Percentiles rank a stretch among this genome's conserved stretches.
Evolutionary conservation across 208 protist species (phyloP).

Genomic region (Leishmania turanica): DNA sequence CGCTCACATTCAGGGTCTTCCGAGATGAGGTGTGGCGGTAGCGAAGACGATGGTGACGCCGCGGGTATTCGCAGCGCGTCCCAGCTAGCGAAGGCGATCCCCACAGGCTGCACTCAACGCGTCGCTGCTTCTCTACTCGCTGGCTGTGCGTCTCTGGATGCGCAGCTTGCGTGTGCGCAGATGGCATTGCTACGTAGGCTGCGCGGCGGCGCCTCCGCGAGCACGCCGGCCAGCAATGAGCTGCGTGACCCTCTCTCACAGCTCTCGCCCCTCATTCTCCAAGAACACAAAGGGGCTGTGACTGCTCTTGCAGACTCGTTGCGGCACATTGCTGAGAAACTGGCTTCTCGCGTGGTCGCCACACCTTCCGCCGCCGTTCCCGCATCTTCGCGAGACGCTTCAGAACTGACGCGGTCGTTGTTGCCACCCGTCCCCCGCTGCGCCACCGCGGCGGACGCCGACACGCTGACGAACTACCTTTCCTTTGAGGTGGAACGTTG

Average conservation of each 20-base stretch:
- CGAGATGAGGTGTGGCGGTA: not conserved
- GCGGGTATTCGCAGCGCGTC: not conserved
- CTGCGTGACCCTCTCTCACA: conserved; percentile 16
- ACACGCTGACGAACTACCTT: conserved; percentile 44
- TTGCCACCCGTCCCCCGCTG: conserved; percentile 30
- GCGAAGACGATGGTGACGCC: not conserved
- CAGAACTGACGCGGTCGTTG: not conserved
- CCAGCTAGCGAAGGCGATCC: not conserved
- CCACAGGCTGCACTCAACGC: not conserved
- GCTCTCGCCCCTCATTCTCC: conserved; percentile 18
- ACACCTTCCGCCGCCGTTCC: not conserved
- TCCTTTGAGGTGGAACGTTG: conserved; percentile 70
- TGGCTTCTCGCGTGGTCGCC: not conserved
- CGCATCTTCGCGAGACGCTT: not conserved
- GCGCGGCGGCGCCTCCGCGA: not conserved
- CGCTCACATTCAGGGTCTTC: not conserved
- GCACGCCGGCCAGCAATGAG: not conserved
- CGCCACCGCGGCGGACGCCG: conserved; percentile 62
- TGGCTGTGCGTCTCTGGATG: conserved; percentile 57
- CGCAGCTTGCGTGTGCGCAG: conserved; percentile 39
- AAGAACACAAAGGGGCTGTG: conserved; percentile 38
- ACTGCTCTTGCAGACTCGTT: conserved; percentile 34
- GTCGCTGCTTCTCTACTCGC: conserved; percentile 41
- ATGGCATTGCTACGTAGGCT: conserved; percentile 6
- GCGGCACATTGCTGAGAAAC: conserved; percentile 27